A percentile compares a stretch with the other conserved stretches of the same genome.
These are phyloP conservation scores for Fusarium lateritium DNA, from an alignment of 2,329 filamentous ascomycete genomes.

Conservation along the genomic window DNA sequence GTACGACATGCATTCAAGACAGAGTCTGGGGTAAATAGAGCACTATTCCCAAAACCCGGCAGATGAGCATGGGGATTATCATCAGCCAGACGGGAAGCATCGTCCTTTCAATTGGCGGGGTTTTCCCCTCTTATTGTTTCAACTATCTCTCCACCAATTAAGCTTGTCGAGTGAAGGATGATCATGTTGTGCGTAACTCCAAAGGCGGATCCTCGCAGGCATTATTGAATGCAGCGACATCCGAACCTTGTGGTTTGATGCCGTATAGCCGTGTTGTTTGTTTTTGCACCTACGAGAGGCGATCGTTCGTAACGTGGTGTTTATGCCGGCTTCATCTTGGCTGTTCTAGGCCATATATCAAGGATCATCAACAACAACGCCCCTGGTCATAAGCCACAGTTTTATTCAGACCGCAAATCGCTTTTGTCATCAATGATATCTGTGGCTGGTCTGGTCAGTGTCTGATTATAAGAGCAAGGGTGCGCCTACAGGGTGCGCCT, in stretches of 20 bases:
- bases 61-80: conserved; percentile 6
- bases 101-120: conserved; percentile 25
- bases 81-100: background rate
- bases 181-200: background rate
- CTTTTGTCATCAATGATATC: background rate
- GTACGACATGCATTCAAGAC: conserved; percentile 9
- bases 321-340: background rate
- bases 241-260: background rate
- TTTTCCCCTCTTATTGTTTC: conserved; percentile 1
- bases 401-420: conserved; percentile 10
- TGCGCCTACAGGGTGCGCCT: too few species aligned
- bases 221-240: conserved; percentile 3
- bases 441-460: background rate
- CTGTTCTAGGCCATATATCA: conserved; percentile 6
- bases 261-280: background rate
- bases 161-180: background rate
- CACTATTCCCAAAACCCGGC: conserved; percentile 2
- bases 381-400: background rate
- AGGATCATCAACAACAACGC: background rate
- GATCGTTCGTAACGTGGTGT: background rate
- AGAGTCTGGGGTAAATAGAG: conserved; percentile 34
- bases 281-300: conserved; percentile 27
- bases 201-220: conserved; percentile 14
- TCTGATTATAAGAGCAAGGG: background rate
- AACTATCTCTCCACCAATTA: conserved; percentile 35